Evolutionary conservation across 345 rosid genomes (phyloP), one percentile per base, ranked within the genome.

Genomic region (Erysimum cheiranthoides): DNA sequence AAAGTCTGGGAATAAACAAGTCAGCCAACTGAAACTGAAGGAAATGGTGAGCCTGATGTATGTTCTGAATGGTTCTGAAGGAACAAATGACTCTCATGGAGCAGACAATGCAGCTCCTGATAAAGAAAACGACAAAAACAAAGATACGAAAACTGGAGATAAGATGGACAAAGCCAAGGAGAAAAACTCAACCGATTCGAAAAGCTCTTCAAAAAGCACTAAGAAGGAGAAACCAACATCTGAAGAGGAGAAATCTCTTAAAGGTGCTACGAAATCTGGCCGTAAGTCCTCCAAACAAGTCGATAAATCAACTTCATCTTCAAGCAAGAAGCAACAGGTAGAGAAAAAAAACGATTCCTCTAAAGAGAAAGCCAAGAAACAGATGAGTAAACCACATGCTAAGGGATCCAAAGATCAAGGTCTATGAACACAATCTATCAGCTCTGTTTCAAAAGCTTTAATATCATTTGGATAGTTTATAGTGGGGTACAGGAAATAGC

Each of bases 391-490:
- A 68, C 78, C 80, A 39, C 68, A 78, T 14, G 68, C 77, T 39
- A 89, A 92, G 81, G 82, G 61, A 79, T 79, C 81, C 56, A 90
- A 87, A 81, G 86, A 84, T 72, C 89, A 83, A 95, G 97, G 97
- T 90, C 16, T n/a, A n/a, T 42, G 58, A 52, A 42, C 11, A n/a
- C n/a, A n/a, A n/a, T n/a, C n/a, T n/a, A n/a, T n/a, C n/a, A n/a
- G 59, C 28, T 49, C 51, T 63, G 50, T 46, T 43, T 66, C 3
- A 5, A 68, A 58, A 50, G 68, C 54, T 39, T 68, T 40, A 58
- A 58, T 58, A 27, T 45, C 58, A 50, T 8, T n/a, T n/a, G n/a
- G n/a, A n/a, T n/a, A n/a, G 6, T 8, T 35, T 17, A 21, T 13
- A 17, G 25, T 68, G 30, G 82, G 95, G 83, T 43, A 85, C 90